A percentile compares a stretch with the other conserved stretches of the same genome.
Conservation (phyloP, 768 basidiomycete genomes). For the Serendipita vermifera region DNA sequence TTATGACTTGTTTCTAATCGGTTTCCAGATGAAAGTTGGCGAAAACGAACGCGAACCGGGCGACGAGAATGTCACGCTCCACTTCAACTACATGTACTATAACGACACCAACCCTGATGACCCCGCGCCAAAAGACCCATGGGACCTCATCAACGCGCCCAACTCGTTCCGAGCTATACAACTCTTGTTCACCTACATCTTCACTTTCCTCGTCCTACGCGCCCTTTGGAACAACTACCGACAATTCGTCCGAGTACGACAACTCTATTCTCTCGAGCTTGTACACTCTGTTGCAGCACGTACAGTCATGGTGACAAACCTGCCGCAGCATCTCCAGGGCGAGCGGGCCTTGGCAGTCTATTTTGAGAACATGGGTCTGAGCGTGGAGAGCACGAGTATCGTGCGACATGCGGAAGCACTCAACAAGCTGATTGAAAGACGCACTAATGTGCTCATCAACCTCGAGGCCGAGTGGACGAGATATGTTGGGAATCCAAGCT, state of each 20-base stretch:
- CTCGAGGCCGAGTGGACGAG: conserved; percentile 78
- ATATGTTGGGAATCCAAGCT: conserved; percentile 90
- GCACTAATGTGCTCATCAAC: conserved; percentile 66
- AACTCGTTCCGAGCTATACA: conserved; percentile 82
- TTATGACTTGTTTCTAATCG: not conserved
- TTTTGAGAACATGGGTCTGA: conserved; percentile 77
- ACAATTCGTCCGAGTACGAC: conserved; percentile 77
- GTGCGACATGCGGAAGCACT: conserved; percentile 70
- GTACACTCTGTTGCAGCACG: conserved; percentile 91
- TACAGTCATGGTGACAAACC: conserved; percentile 74
- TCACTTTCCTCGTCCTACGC: conserved; percentile 74
- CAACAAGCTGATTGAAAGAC: conserved; percentile 55
- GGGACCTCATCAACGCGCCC: conserved; percentile 81
- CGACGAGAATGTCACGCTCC: conserved; percentile 24
- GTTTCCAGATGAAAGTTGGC: conserved; percentile 52
- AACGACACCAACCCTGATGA: conserved; percentile 25
- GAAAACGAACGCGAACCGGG: conserved; percentile 31
- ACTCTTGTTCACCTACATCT: conserved; percentile 86
- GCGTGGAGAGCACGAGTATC: conserved; percentile 85
- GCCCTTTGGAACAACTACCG: conserved; percentile 84
- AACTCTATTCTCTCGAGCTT: conserved; percentile 86
- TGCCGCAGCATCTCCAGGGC: conserved; percentile 73
- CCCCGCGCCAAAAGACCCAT: conserved; percentile 27
- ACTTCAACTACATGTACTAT: conserved; percentile 30
- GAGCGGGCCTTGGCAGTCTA: conserved; percentile 84